Percentiles rank a stretch among this genome's conserved stretches.
Conservation (phyloP, 2,329 filamentous ascomycete genomes). For the Ophioceras dolichostomum region DNA sequence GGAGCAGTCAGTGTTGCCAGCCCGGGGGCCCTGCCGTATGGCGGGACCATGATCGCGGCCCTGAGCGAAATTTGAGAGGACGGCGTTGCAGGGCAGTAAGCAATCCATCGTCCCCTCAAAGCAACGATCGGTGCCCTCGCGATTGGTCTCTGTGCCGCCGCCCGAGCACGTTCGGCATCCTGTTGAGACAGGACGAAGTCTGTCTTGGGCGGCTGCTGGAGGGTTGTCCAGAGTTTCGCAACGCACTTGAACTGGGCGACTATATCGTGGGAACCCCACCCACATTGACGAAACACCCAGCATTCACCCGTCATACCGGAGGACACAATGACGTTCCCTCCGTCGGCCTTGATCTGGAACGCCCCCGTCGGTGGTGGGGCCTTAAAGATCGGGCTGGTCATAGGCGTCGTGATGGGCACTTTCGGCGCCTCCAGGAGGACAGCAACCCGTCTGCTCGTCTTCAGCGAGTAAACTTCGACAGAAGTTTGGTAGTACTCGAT, state of each 20-base stretch:
- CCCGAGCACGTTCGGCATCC: conserved; percentile 29
- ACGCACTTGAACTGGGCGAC: conserved; percentile 49
- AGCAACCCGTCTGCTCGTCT: conserved; percentile 57
- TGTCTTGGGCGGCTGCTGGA: conserved; percentile 49
- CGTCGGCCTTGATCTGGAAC: conserved; percentile 61
- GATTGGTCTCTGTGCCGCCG: conserved; percentile 24
- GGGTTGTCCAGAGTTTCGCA: conserved; percentile 83
- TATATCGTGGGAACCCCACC: conserved; percentile 21
- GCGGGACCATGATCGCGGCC: conserved; percentile 47
- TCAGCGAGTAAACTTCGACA: conserved; percentile 79
- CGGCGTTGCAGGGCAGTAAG: conserved; percentile 61
- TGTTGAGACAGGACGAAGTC: conserved; percentile 23
- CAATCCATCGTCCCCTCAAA: conserved; percentile 62
- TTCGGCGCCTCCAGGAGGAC: conserved; percentile 62
- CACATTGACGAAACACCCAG: conserved; percentile 54
- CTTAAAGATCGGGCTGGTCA: conserved; percentile 51
- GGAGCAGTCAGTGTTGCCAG: conserved; percentile 52
- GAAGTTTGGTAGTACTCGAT: conserved; percentile 68
- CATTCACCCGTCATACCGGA: conserved; percentile 81
- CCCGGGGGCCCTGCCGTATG: conserved; percentile 42
- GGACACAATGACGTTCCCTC: conserved; percentile 58
- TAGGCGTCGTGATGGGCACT: conserved; percentile 43
- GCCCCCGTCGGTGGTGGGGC: conserved; percentile 61
- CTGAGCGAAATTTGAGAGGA: conserved; percentile 59
- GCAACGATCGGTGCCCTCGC: conserved; percentile 54